Evolutionary conservation across 176 grass and related monocot genomes (phyloP), one percentile per base, ranked within the genome.

Genomic region (Carex kokanica): DNA sequence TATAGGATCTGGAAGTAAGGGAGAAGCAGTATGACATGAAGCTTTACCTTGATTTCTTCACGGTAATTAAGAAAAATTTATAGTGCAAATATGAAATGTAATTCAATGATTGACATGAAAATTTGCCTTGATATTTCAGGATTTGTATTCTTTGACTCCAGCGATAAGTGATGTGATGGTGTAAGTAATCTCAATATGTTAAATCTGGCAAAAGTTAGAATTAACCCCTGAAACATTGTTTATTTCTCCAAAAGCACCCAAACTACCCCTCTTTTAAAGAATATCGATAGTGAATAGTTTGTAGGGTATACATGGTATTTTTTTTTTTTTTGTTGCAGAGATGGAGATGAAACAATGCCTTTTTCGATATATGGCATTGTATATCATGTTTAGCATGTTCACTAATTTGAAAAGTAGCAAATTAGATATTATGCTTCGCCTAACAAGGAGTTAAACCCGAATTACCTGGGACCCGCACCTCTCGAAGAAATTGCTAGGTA

Each of bases 11-110:
- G 6, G 91, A 99, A 90, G 83, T 95, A 83, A 88, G 96, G 63
- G 96, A 99, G 84, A 99, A 95, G 83, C 91, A 98, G 51, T 99
- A 99, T 58, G 96, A 99, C 81, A 89, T 87, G 78, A 95, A 95
- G 84, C 78, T 99, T 86, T 90, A 93, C 72, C 53, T 95, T 83
- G 86, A 98, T 67, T 88, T 95, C 41, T 99, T 83, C 81, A 99
- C 89, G 10, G 92, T 98, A 94, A 88, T 92, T 68, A 47, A 25
- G 1, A 60, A 56, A 49, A 49, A 27, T 84, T 66, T 14, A 45
- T 34, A 53, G 9, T 18, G 59, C 15, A 17, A 6, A 10, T 72
- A 31, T 64, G 17, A 62, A 21, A 29, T 53, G n/a, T 67, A 17
- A 31, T 36, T 74, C 20, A 18, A 52, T 25, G 24, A 1, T 74